Evolutionary conservation across 1,284 basidiomycete species (phyloP), one percentile per base, ranked within the genome.

Genomic region (Phellinidium pouzarii): DNA sequence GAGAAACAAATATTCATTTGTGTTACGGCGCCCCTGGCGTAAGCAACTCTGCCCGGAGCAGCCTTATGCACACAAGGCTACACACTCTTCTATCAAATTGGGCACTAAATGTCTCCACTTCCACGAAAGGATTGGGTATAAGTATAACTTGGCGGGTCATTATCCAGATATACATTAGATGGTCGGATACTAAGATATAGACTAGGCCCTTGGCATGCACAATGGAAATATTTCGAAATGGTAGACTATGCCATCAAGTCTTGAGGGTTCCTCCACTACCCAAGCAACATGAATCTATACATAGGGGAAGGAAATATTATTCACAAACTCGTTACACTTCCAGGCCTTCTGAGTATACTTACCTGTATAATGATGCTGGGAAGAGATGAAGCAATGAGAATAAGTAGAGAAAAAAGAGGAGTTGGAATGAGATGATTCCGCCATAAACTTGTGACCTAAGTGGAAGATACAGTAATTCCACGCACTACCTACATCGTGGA

Each of bases 321-420:
- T 7, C 14, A 34, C 14, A 44, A 29, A 23, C 27, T 26, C 23
- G 43, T 34, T 7, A 14, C 14, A 14, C 9, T 8, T 14, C 11
- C 3, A 44, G 17, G 4, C 20, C 50, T 29, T 60, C 59, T n/a
- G n/a, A n/a, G 78, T 79, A 62, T 79, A 82, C 3, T 72, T 69
- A 26, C 78, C 78, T n/a, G 75, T 77, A 59, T 84, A 84, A 40
- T 71, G 73, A 59, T 84, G 81, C 59, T 84, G 78, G 4, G 81
- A 82, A 54, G 82, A n/a, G n/a, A n/a, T n/a, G n/a, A n/a, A n/a
- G n/a, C n/a, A n/a, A n/a, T n/a, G n/a, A n/a, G n/a, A n/a, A n/a
- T n/a, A n/a, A n/a, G n/a, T n/a, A 8, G 58, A 56, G 22, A 56
- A 55, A 34, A 55, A 59, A 4, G 49, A 50, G 4, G 38, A 43